These are phyloP conservation scores for Alisma plantagoaquatica DNA, from an alignment of 106 monocot genomes.

Conservation along the genomic window DNA sequence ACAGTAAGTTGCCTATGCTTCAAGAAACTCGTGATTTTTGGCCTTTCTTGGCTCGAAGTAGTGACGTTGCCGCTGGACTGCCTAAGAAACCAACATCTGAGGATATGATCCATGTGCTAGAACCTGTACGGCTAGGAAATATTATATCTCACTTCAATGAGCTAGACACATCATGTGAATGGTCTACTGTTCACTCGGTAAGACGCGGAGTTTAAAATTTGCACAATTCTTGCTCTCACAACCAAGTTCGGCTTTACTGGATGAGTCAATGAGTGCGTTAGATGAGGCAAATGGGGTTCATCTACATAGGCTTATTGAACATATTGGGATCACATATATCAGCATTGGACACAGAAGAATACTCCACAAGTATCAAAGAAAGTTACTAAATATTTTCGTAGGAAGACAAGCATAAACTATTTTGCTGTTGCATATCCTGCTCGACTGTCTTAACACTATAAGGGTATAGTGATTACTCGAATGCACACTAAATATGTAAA, in stretches of 20 bases:
- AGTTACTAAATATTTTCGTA: conserved; percentile 39
- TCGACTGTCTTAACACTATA: too few species aligned
- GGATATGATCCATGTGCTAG: conserved; percentile 49
- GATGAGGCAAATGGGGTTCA: conserved; percentile 67
- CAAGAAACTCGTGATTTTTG: too few species aligned
- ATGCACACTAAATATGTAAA: too few species aligned
- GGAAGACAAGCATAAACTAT: too few species aligned
- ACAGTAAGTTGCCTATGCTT: too few species aligned
- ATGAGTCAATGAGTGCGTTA: conserved; percentile 57
- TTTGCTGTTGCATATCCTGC: too few species aligned
- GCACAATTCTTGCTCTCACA: conserved; percentile 54
- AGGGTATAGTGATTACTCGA: too few species aligned
- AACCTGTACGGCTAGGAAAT: conserved; percentile 53
- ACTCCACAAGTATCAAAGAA: conserved; percentile 64
- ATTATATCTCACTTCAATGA: conserved; percentile 63
- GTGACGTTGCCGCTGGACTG: background rate
- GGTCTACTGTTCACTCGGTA: conserved; percentile 78
- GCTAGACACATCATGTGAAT: conserved; percentile 46
- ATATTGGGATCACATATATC: conserved; percentile 70
- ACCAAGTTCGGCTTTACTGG: conserved; percentile 43
- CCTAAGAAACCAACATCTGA: conserved; percentile 40
- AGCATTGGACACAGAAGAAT: conserved; percentile 72
- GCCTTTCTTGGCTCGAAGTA: background rate
- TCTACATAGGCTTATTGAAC: conserved; percentile 57
- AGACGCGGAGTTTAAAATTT: conserved; percentile 72